phyloP scores from a whole-genome alignment of 78 protist species.

The Protostelium mycophagum region DNA sequence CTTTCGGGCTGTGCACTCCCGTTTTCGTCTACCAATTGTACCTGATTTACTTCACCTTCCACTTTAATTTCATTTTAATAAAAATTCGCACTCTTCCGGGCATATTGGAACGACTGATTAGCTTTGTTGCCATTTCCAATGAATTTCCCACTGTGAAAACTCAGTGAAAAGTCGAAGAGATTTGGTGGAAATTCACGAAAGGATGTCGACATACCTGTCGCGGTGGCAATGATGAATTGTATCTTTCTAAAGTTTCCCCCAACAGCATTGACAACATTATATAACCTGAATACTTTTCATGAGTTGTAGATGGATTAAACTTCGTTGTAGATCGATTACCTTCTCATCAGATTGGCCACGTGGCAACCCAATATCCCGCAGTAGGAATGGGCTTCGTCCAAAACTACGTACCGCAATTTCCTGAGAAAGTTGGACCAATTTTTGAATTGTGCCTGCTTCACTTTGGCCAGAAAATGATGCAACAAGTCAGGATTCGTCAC shows the following conservation, averaged over 20 bases:
- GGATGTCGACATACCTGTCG: constrained; percentile 17
- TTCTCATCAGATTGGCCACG: constrained; percentile 37
- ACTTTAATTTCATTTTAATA: not conserved
- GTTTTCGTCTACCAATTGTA: not conserved
- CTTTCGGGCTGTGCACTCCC: not conserved
- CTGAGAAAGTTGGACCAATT: not conserved
- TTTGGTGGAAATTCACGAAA: not conserved
- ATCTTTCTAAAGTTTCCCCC: not conserved
- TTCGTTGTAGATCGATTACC: constrained; percentile 24
- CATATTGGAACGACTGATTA: not conserved
- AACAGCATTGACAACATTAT: not conserved
- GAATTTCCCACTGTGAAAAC: not conserved
- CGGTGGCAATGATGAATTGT: constrained; percentile 59
- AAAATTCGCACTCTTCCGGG: not conserved
- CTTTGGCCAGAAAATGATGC: constrained; percentile 25
- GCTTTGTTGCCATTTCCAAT: not conserved
- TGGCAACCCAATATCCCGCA: constrained; percentile 61
- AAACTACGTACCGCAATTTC: constrained; percentile 21
- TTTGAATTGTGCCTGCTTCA: not conserved
- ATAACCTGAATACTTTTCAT: too few species aligned
- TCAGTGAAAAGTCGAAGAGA: too few species aligned
- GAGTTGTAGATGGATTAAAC: too few species aligned
- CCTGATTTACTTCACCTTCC: not conserved
- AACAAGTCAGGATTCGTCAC: constrained; percentile 61
- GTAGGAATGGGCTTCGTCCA: constrained; percentile 64